Base-by-base conservation (phyloP, 2,329 filamentous ascomycete genomes). In the Paecilomyces variotii region DNA sequence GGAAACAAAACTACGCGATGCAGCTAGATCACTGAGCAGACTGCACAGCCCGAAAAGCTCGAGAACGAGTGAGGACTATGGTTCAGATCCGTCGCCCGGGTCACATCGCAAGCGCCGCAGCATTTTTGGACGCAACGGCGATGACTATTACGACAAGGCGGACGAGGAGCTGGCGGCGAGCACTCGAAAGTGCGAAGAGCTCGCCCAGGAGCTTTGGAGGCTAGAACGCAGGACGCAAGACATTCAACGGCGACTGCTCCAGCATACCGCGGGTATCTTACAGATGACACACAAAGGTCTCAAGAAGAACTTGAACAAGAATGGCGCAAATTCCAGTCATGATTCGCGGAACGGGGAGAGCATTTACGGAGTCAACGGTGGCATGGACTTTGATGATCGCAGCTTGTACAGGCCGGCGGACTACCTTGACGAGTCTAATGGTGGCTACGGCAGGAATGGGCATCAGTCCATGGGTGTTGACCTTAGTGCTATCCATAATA, bases 1-100 rank as follows among this genome's bases (percentile, higher is more conserved):
- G 53, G 94, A 99, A 73, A 89, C 87, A 57, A 99, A 97, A 78
- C 91, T 97, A 67, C 89, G 91, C 66, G 93, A 97, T 80, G 94
- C 94, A 0, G 91, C 94, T 10, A 84, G 88, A 63, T 96, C 91
- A 49, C 87, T 99, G 75, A 87, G 87, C 59, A 87, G 88, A 66
- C 80, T 99, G 30, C 91, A 95, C 70, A 84, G 84, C 7, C 81
- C 85, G n/a, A 80, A 82, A 34, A 79, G 79, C n/a, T 82, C 82
- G 63, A 79, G 75, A 55, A 74, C 72, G 60, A 81, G 78, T 67
- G 72, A 75, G 60, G 73, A 80, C 9, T 68, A 70, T 28, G 64
- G 65, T 24, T 39, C 59, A 59, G 64, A 68, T 54, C 69, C 61
- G 11, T 73, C 67, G 70, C 79, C 59, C 65, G 82, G 71, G 77